Evolutionary conservation across 306 rosid genomes (phyloP), one percentile per base, ranked within the genome.

Genomic region (Medicago ruthenica): DNA sequence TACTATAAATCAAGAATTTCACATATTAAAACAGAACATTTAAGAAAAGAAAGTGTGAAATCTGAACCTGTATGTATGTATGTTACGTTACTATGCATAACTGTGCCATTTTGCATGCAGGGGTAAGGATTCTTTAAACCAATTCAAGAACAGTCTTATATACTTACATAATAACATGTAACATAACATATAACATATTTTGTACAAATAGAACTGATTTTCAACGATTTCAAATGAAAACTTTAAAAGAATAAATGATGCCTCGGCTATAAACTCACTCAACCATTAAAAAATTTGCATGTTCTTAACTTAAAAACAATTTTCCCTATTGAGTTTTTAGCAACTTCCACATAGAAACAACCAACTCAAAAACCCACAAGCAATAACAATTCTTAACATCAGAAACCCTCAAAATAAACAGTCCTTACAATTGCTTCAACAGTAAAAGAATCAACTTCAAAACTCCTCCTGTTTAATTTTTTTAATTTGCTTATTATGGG

Each of bases 321-420:
- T 15, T 7, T 4, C 45, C 64, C 60, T 27, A 54, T 62, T 1
- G 21, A 13, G 27, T 36, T 47, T 78, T 71, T 51, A 60, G 67
- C 77, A 85, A 82, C 75, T 75, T 64, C 90, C 80, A 70, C 83
- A 65, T 70, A 82, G 84, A 87, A 84, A 63, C 82, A 66, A 67
- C 81, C 80, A 74, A 84, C 5, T 22, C 18, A 42, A 41, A 76
- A 75, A 89, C 41, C 86, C 97, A 76, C 81, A 74, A 48, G 60
- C 86, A 53, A 67, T 40, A 78, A 79, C 51, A 67, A 71, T 81
- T 79, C 68, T 82, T 85, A 86, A 67, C 27, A 78, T 83, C 83
- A 64, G n/a, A 86, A 86, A 42, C 77, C 77, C 82, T 20, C 87
- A 82, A 4, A 88, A 81, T 45, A 86, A 87, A 31, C 80, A 81